Evolutionary conservation across 1,284 basidiomycete species (phyloP).

Genomic region (Irpex rosettiformis): DNA sequence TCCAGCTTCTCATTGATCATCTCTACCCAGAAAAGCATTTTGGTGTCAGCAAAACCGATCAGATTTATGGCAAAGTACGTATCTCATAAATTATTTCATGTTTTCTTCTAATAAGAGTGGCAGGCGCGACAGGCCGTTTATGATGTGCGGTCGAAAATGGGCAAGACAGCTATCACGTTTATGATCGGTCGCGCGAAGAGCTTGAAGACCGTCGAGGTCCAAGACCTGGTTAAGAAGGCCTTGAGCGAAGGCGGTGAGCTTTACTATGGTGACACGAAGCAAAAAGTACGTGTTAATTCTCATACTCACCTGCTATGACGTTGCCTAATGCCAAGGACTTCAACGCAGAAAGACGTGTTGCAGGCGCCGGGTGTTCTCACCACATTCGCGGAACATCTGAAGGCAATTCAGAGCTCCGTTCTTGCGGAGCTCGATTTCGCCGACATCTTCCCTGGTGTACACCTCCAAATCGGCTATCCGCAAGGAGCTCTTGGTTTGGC

Average conservation of each 20-base stretch:
- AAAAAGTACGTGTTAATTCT: background rate
- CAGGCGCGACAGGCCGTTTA: background rate
- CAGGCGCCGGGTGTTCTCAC: background rate
- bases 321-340: background rate
- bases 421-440: background rate
- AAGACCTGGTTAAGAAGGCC: background rate
- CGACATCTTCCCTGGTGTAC: background rate
- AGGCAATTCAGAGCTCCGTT: background rate
- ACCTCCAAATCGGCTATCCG: background rate
- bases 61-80: background rate
- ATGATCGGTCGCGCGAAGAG: background rate
- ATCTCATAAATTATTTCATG: background rate
- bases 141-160: background rate
- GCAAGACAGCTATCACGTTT: background rate
- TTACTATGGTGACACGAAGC: background rate
- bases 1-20: background rate
- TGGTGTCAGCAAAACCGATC: background rate
- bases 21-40: background rate
- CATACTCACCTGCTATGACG: background rate
- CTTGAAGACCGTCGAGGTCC: background rate
- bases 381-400: background rate
- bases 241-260: background rate
- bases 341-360: background rate
- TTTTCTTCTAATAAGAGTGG: background rate
- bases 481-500: background rate